These are phyloP conservation scores for Dictyostelium purpureum DNA, from an alignment of 78 protist genomes.

Conservation along the genomic window DNA sequence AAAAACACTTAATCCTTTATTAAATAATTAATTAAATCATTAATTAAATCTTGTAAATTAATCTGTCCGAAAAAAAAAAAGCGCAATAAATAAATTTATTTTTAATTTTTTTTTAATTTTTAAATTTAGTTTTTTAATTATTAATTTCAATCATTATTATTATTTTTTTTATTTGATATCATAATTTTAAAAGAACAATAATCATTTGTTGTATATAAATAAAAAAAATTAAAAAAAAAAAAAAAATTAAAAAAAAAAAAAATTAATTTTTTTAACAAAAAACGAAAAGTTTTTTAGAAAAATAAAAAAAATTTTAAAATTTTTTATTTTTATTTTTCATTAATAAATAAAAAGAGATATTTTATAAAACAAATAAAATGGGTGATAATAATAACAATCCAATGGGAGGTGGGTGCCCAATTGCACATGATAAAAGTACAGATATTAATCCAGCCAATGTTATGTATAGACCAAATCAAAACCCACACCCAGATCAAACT, in stretches of 20 bases:
- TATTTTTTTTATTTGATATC: too few species aligned
- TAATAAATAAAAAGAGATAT: background rate
- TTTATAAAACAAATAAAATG: background rate
- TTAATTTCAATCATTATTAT: too few species aligned
- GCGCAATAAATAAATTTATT: too few species aligned
- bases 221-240: too few species aligned
- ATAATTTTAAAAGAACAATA: too few species aligned
- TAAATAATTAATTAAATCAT: too few species aligned
- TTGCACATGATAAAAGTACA: constrained; percentile 77
- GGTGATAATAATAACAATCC: background rate
- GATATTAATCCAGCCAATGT: constrained; percentile 74
- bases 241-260: background rate
- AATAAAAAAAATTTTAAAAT: background rate
- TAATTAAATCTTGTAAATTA: too few species aligned
- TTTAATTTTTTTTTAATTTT: too few species aligned
- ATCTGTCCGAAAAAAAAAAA: too few species aligned
- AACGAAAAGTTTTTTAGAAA: background rate
- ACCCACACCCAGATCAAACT: constrained; percentile 78
- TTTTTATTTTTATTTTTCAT: background rate
- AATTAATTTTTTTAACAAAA: background rate
- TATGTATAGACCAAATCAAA: constrained; percentile 76
- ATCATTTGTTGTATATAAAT: too few species aligned
- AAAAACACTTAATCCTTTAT: background rate
- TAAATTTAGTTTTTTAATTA: too few species aligned
- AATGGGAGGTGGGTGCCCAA: constrained; percentile 74